Conservation (phyloP, 2,329 filamentous ascomycete genomes). For the Pseudomassariella vexata region DNA sequence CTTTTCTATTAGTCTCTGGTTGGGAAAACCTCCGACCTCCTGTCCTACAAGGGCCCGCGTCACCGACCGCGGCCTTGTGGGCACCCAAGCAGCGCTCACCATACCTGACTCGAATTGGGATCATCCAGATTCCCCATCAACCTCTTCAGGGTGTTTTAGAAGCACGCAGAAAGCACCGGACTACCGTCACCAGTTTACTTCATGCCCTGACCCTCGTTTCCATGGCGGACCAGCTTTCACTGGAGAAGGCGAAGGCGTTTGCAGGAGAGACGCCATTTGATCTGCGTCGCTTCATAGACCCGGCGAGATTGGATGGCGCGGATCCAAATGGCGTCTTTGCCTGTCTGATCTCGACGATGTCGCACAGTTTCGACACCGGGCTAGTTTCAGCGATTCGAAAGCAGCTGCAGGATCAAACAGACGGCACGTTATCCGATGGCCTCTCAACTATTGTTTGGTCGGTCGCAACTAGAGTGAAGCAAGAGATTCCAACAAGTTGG, state of each 20-base stretch:
- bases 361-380: slow-evolving; percentile 4
- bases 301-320: neutral
- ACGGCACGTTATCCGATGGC: neutral
- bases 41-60: slow-evolving; percentile 6
- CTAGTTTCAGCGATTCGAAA: slow-evolving; percentile 1
- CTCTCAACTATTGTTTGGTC: slow-evolving; percentile 17
- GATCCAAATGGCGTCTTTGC: slow-evolving; percentile 11
- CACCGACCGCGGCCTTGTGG: slow-evolving; percentile 14
- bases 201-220: slow-evolving; percentile 17
- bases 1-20: slow-evolving; percentile 11
- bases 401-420: neutral
- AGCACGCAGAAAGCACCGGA: slow-evolving; percentile 19
- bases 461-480: slow-evolving; percentile 5
- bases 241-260: slow-evolving; percentile 6
- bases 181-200: slow-evolving; percentile 23
- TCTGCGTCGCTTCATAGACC: slow-evolving; percentile 14
- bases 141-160: slow-evolving; percentile 13
- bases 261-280: slow-evolving; percentile 13
- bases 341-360: slow-evolving; percentile 3
- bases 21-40: slow-evolving; percentile 14
- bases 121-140: slow-evolving; percentile 12
- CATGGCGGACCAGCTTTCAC: slow-evolving; percentile 11
- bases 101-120: slow-evolving; percentile 14
- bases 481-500: slow-evolving; percentile 12
- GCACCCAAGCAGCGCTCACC: slow-evolving; percentile 13